Base-by-base conservation (phyloP, 805 yeast species). In the Lachancea quebecensis region DNA sequence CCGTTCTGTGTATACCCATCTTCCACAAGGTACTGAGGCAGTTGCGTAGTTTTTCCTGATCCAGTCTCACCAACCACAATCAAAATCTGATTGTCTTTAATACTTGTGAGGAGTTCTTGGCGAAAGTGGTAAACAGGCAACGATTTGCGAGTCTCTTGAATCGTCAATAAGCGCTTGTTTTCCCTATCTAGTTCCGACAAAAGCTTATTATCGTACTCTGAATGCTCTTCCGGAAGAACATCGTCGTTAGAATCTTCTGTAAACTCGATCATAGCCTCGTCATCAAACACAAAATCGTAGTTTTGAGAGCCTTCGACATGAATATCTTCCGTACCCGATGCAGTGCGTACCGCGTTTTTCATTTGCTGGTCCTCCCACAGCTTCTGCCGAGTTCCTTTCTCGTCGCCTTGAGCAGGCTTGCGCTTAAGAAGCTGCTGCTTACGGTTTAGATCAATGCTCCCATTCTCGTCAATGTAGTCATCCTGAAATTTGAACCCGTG, bases 41-140 rank as follows among this genome's bases (percentile, higher is more conserved):
- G 61, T 62, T 90, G 97, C 0, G 97, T 90, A 0, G 97, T 90
- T 58, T 90, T 90, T 57, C 97, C 97, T 0, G 96, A 89, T 38
- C 97, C 95, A 0, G 95, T 85, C 59, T 85, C 95, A 47, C 95
- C 95, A 34, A 85, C 91, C 29, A 85, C 78, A 35, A 85, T 80
- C 32, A 85, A 54, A 0, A 82, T 79, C 59, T 86, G 95, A 53
- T 83, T 73, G 25, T 74, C 67, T 18, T 64, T 60, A 9, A 90
- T 73, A 0, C 86, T 81, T 0, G 71, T 68, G 28, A 90, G 62
- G 14, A 90, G 72, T 30, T 77, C 72, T 2, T 74, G 68, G 38
- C 90, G 68, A 54, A 76, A 82, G 42, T 72, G 66, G 55, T 71
- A 88, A 1, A 89, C 95, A 0, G 97, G 97, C 14, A 89, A 69